Evolutionary conservation across 2,329 filamentous ascomycete species (phyloP).

Genomic region (Drechslera avenae): DNA sequence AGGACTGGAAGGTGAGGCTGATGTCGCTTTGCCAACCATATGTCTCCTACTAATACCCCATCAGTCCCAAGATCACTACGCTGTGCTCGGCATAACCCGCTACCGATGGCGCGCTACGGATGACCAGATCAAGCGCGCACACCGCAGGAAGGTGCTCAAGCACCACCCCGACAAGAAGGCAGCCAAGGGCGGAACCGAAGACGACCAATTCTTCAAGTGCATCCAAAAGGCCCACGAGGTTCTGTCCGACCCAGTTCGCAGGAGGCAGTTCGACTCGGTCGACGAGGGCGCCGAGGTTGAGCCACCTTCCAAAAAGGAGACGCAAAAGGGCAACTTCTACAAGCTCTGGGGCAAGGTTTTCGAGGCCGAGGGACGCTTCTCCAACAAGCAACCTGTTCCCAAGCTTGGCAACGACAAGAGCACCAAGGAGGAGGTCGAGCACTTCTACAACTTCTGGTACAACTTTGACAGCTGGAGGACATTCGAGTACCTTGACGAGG

Average conservation of each 20-base stretch:
- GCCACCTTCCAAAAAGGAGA: constrained; percentile 89
- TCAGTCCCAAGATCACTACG: constrained; percentile 93
- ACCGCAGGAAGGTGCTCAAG: constrained; percentile 99
- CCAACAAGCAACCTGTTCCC: constrained; percentile 86
- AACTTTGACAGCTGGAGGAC: constrained; percentile 98
- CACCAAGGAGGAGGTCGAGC: constrained; percentile 85
- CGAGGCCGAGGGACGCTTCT: constrained; percentile 91
- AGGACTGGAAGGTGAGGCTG: constrained; percentile 93
- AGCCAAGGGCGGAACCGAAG: constrained; percentile 81
- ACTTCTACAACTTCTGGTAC: constrained; percentile 99
- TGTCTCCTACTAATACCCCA: constrained; percentile 12
- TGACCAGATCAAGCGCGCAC: constrained; percentile 98
- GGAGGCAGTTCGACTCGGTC: constrained; percentile 94
- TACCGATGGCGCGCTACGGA: constrained; percentile 92
- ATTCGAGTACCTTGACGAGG: constrained; percentile 98
- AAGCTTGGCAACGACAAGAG: constrained; percentile 82
- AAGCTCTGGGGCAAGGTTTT: constrained; percentile 93
- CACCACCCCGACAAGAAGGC: constrained; percentile 99
- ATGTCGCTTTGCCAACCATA: no score
- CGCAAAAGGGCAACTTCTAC: constrained; percentile 87
- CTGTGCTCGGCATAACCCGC: constrained; percentile 89
- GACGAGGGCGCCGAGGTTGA: constrained; percentile 93
- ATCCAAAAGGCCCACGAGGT: constrained; percentile 98
- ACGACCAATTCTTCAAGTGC: constrained; percentile 99
- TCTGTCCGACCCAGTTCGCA: constrained; percentile 87